Base-by-base conservation (phyloP, 345 rosid species). In the Eucalyptus polyanthemos region DNA sequence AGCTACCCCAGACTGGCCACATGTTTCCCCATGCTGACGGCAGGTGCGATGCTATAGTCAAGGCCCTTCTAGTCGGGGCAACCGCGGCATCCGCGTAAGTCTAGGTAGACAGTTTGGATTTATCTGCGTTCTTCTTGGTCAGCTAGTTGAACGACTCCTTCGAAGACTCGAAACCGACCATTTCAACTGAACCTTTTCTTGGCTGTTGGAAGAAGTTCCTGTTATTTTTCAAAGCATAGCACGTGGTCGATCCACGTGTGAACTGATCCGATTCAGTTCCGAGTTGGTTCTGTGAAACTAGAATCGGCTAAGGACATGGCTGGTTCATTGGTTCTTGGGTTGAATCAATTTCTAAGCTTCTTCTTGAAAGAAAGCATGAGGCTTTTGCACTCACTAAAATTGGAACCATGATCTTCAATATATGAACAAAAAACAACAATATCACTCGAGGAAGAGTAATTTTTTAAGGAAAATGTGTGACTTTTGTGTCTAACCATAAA, bases 1-100 rank as follows among this genome's bases (percentile, higher is more conserved):
- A 95, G 91, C 65, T 95, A 21, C 89, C 92, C 19, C 95, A 93
- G 88, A 94, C 92, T 6, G 96, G 97, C 14, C 96, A 95, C 91
- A 25, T 94, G 88, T 93, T 95, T 87, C 94, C 96, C 1, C 62
- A 44, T 14, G 92, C 90, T 22, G 92, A 92, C 6, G 94, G 96
- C 76, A 91, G 91, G 92, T 62, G 90, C 54, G 65, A 93, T 87
- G 87, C 88, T 27, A 93, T 95, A 47, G 86, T 93, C 54, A 95
- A 91, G 89, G 69, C 93, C 19, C 94, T 93, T 86, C 86, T 94
- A 86, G 50, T 21, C 3, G 90, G 92, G 25, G 89, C 92, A 54
- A 86, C 86, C 37, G 86, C 86, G 65, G 45, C 86, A 3, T 42
- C 51, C 7, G 31, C 86, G 51, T 88, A 14, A 42, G 14, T 12